Conservation (phyloP, 768 basidiomycete genomes). For the Roridomyces roridus region DNA sequence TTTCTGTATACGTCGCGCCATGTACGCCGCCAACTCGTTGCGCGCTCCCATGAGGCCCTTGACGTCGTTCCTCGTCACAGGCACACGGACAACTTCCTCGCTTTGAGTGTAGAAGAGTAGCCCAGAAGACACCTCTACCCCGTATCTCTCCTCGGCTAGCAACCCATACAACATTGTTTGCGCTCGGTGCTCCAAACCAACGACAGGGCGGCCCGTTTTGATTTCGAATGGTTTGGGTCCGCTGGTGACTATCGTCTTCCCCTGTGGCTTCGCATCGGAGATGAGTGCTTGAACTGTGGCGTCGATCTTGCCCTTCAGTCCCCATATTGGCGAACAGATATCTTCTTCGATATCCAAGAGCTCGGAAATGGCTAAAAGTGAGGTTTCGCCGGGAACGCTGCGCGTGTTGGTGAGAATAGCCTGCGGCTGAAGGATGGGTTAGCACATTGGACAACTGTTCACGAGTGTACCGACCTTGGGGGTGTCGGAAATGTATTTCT, state of each 20-base stretch:
- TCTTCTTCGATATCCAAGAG: conserved; percentile 94
- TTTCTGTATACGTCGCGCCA: conserved; percentile 57
- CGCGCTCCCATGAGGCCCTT: conserved; percentile 80
- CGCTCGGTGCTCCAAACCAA: conserved; percentile 91
- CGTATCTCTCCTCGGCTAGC: conserved; percentile 90
- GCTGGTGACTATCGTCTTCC: conserved; percentile 31
- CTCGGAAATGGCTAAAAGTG: conserved; percentile 73
- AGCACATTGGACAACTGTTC: not conserved
- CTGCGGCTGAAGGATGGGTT: conserved; percentile 48
- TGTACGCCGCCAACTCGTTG: conserved; percentile 85
- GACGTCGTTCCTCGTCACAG: conserved; percentile 81
- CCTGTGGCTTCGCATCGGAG: conserved; percentile 45
- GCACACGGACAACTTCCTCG: conserved; percentile 85
- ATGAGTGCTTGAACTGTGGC: conserved; percentile 81
- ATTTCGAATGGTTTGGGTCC: conserved; percentile 88
- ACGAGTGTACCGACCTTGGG: conserved; percentile 63
- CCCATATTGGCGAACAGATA: conserved; percentile 95
- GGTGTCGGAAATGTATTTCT: conserved; percentile 64
- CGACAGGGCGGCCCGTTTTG: conserved; percentile 85
- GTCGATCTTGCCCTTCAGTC: conserved; percentile 95
- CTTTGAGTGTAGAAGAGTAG: conserved; percentile 94
- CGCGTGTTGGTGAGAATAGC: conserved; percentile 76
- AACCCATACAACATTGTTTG: conserved; percentile 98
- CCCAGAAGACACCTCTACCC: conserved; percentile 78
- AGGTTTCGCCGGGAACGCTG: conserved; percentile 50